Conservation (phyloP, 2,329 filamentous ascomycete genomes). For the Fusarium lateritium region DNA sequence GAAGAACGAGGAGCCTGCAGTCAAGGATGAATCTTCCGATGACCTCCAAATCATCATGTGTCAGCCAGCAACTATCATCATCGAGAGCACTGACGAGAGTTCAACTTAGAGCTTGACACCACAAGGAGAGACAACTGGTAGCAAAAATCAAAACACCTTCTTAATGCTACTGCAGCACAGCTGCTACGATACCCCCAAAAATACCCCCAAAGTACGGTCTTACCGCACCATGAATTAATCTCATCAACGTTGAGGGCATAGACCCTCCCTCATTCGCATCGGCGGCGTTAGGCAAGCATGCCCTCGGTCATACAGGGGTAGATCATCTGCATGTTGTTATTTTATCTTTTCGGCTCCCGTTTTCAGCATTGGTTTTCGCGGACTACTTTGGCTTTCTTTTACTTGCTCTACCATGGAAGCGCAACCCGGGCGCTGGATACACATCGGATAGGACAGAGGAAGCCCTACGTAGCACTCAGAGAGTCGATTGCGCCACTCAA, state of each 20-base stretch:
- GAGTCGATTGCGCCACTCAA: not conserved
- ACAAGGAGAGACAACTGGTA: constrained; percentile 10
- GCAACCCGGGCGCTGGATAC: constrained; percentile 1
- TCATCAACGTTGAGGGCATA: constrained; percentile 17
- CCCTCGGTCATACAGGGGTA: constrained; percentile 15
- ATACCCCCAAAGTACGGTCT: constrained; percentile 20
- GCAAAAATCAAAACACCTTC: constrained; percentile 12
- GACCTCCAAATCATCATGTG: constrained; percentile 24
- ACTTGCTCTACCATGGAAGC: constrained; percentile 10
- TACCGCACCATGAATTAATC: constrained; percentile 19
- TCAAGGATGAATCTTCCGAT: constrained; percentile 20
- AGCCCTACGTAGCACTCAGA: constrained; percentile 1
- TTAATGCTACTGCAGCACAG: constrained; percentile 32
- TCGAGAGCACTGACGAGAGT: constrained; percentile 43
- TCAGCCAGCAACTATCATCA: constrained; percentile 26
- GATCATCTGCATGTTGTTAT: constrained; percentile 22
- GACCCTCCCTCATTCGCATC: constrained; percentile 33
- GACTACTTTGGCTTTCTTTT: constrained; percentile 17
- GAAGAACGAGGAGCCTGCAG: constrained; percentile 1
- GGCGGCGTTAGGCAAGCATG: constrained; percentile 39
- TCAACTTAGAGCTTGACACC: constrained; percentile 26
- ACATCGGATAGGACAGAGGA: not conserved
- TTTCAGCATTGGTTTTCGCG: constrained; percentile 5
- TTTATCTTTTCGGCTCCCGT: constrained; percentile 13
- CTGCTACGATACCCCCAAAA: constrained; percentile 46